phyloP scores from a whole-genome alignment of 2,329 filamentous ascomycete genomes.

The Colletotrichum musicola region DNA sequence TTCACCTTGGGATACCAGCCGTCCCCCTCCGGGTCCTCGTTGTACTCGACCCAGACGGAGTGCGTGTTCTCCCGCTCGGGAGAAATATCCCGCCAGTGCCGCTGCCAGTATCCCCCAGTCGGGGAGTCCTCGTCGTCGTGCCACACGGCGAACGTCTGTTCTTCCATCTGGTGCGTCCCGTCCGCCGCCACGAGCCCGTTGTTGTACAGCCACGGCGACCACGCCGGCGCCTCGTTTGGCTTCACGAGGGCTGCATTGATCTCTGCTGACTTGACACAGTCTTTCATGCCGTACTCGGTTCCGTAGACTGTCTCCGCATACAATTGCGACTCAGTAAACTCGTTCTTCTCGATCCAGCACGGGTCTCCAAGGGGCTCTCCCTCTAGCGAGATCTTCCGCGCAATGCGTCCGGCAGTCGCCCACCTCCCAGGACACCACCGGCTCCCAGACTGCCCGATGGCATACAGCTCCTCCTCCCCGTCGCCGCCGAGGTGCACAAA shows the following conservation, averaged over 20 bases:
- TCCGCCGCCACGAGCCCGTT: constrained; percentile 39
- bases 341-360: constrained; percentile 42
- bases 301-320: constrained; percentile 42
- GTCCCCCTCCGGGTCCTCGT: constrained; percentile 31
- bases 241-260: constrained; percentile 35
- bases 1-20: constrained; percentile 42
- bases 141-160: constrained; percentile 43
- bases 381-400: constrained; percentile 34
- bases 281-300: constrained; percentile 41
- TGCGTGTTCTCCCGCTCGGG: constrained; percentile 40
- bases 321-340: constrained; percentile 36
- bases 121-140: constrained; percentile 38
- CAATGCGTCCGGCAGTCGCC: constrained; percentile 39
- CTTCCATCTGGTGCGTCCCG: constrained; percentile 42
- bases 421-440: constrained; percentile 36
- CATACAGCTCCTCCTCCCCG: constrained; percentile 37
- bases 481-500: constrained; percentile 27
- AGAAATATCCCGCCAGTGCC: constrained; percentile 44
- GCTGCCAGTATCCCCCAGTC: constrained; percentile 43
- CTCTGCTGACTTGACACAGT: constrained; percentile 38
- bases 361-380: constrained; percentile 39
- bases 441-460: constrained; percentile 40
- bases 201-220: constrained; percentile 43
- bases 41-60: constrained; percentile 44
- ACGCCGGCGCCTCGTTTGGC: constrained; percentile 40